Evolutionary conservation across 106 monocot species (phyloP).

Genomic region (Apostasia ramifera): DNA sequence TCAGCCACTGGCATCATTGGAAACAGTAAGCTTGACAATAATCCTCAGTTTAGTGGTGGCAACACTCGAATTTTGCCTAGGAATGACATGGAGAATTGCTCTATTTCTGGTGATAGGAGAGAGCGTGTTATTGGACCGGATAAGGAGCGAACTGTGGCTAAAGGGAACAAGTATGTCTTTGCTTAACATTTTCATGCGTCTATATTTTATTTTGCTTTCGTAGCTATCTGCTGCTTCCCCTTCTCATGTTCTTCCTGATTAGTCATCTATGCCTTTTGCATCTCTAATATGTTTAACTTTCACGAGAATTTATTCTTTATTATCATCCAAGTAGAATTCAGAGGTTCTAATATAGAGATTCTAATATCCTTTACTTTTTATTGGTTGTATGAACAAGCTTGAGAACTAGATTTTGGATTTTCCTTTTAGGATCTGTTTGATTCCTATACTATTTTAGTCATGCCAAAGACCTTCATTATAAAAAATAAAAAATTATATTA

Average conservation of each 20-base stretch:
- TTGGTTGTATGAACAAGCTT: too few species aligned
- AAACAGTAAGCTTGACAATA: slow-evolving; percentile 49
- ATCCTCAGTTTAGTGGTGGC: slow-evolving; percentile 39
- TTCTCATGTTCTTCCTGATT: neutral
- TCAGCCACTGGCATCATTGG: slow-evolving; percentile 42
- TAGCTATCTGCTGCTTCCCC: neutral
- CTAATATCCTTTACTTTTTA: too few species aligned
- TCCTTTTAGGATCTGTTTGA: too few species aligned
- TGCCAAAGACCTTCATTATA: too few species aligned
- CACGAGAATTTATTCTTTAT: too few species aligned
- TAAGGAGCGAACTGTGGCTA: slow-evolving; percentile 50
- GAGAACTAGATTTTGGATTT: too few species aligned
- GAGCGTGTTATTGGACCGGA: slow-evolving; percentile 42
- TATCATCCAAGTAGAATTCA: too few species aligned
- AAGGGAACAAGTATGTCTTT: slow-evolving; percentile 62
- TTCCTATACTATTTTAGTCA: too few species aligned
- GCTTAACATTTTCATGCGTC: slow-evolving; percentile 5
- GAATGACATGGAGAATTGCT: slow-evolving; percentile 39
- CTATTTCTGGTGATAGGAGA: slow-evolving; percentile 58
- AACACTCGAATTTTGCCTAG: slow-evolving; percentile 27
- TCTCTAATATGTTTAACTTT: too few species aligned
- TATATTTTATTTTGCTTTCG: neutral
- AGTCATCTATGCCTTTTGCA: too few species aligned
- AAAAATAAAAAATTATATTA: too few species aligned
- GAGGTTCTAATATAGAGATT: too few species aligned